Evolutionary conservation across 2,329 filamentous ascomycete genomes (phyloP).

Genomic region (Microcyclosporella mali): DNA sequence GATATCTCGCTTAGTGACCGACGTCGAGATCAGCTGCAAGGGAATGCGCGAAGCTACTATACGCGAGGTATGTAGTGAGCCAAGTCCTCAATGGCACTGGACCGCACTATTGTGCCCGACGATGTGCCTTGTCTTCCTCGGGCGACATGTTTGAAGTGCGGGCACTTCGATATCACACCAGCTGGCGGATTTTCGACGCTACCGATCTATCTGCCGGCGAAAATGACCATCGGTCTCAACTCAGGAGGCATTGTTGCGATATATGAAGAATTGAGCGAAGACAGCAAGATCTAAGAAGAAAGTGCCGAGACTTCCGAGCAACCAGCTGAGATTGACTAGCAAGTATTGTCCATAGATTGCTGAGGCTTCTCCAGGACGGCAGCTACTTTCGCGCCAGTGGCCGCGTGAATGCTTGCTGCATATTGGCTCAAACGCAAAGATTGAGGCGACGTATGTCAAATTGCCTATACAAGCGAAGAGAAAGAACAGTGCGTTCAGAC

Average conservation of each 20-base stretch:
- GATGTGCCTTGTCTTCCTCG: no score
- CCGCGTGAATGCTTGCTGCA: slow-evolving; percentile 44
- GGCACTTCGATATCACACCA: no score
- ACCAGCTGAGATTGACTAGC: slow-evolving; percentile 83
- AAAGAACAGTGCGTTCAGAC: slow-evolving; percentile 91
- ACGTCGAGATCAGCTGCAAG: no score
- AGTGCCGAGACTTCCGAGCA: slow-evolving; percentile 83
- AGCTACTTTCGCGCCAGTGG: slow-evolving; percentile 40
- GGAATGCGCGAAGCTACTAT: no score
- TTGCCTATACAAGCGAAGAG: slow-evolving; percentile 95
- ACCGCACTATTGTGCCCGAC: no score
- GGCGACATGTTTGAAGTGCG: no score
- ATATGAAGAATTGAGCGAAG: slow-evolving; percentile 88
- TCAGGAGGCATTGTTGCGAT: slow-evolving; percentile 45
- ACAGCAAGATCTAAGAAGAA: slow-evolving; percentile 78
- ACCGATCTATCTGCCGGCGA: no score
- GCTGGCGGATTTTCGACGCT: no score
- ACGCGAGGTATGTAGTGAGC: no score
- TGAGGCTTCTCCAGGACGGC: slow-evolving; percentile 58
- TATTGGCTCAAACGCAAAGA: slow-evolving; percentile 78
- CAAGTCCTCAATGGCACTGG: no score
- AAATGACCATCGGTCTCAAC: slow-evolving; percentile 14
- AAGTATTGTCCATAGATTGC: slow-evolving; percentile 73
- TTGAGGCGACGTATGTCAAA: slow-evolving; percentile 84
- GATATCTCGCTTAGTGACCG: no score